A percentile compares a stretch with the other conserved stretches of the same genome.
Evolutionary conservation across 768 basidiomycete genomes (phyloP).

Genomic region (Polyporus arcularius): DNA sequence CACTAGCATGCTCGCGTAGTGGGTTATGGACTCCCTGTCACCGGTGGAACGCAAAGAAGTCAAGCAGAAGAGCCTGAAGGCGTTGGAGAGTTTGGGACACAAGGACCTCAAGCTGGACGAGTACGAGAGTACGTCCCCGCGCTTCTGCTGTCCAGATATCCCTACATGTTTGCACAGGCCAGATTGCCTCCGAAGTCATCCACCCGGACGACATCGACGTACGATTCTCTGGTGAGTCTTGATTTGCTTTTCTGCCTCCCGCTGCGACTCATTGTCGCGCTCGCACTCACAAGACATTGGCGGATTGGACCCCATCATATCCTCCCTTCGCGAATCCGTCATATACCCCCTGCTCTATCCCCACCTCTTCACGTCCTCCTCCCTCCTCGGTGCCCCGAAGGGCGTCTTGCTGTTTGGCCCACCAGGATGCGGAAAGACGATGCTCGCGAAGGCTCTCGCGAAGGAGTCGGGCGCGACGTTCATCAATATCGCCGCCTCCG

Average conservation of each 20-base stretch:
- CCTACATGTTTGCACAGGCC: slow-evolving; percentile 45
- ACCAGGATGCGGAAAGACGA: slow-evolving; percentile 98
- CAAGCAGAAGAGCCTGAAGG: slow-evolving; percentile 69
- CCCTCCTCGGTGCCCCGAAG: slow-evolving; percentile 89
- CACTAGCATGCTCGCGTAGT: slow-evolving; percentile 41
- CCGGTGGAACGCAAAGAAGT: slow-evolving; percentile 56
- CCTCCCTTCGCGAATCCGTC: slow-evolving; percentile 89
- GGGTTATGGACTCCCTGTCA: slow-evolving; percentile 60
- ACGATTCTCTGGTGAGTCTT: slow-evolving; percentile 63
- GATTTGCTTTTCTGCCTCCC: background rate
- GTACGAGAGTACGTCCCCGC: slow-evolving; percentile 74
- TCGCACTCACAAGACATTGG: slow-evolving; percentile 67
- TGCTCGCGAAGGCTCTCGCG: slow-evolving; percentile 98
- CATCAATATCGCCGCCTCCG: slow-evolving; percentile 81
- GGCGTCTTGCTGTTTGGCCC: slow-evolving; percentile 96
- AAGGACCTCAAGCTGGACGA: slow-evolving; percentile 79
- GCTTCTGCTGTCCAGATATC: background rate
- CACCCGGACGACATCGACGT: slow-evolving; percentile 87
- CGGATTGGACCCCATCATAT: slow-evolving; percentile 88
- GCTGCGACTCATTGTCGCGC: background rate
- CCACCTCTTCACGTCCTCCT: slow-evolving; percentile 78
- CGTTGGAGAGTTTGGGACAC: slow-evolving; percentile 71
- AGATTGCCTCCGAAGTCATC: slow-evolving; percentile 91
- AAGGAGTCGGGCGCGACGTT: slow-evolving; percentile 98
- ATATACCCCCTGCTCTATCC: slow-evolving; percentile 95